Conservation (phyloP, 352 stramenopile species). For the Phytophthora quininea region DNA sequence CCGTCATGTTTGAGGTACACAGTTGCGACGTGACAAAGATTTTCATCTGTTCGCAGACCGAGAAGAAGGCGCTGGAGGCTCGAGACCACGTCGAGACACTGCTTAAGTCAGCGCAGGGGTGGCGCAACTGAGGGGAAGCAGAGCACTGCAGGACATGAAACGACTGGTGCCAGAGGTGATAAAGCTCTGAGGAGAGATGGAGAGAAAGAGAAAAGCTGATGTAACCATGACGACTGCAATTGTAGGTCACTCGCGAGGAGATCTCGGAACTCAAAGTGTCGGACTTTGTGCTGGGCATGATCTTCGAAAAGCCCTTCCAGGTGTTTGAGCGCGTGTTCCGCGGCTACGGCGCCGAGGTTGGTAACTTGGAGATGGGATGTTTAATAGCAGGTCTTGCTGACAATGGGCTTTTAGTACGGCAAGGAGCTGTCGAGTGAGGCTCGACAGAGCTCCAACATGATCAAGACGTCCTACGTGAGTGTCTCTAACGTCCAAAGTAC, state of each 20-base stretch:
- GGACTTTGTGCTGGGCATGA: conserved; percentile 82
- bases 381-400: too few relatives aligned
- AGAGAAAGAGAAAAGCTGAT: conserved; percentile 2
- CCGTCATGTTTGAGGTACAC: too few relatives aligned
- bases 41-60: conserved; percentile 39
- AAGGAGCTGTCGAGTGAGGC: conserved; percentile 86
- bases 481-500: too few relatives aligned
- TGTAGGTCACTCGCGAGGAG: conserved; percentile 63
- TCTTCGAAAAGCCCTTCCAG: conserved; percentile 78
- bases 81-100: conserved; percentile 60
- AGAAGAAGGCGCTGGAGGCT: conserved; percentile 50
- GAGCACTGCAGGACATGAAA: conserved; percentile 65
- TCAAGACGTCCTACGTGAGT: conserved; percentile 82
- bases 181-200: too few relatives aligned
- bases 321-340: conserved; percentile 69
- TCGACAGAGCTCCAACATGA: conserved; percentile 75
- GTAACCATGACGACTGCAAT: background rate
- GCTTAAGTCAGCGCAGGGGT: conserved; percentile 57
- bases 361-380: background rate
- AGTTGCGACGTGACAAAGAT: background rate
- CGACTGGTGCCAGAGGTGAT: conserved; percentile 65
- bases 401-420: conserved; percentile 52
- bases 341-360: conserved; percentile 67
- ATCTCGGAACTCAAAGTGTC: conserved; percentile 77
- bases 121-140: conserved; percentile 57